phyloP scores from a whole-genome alignment of 129 eudicot species.

The Lonicera japonica region DNA sequence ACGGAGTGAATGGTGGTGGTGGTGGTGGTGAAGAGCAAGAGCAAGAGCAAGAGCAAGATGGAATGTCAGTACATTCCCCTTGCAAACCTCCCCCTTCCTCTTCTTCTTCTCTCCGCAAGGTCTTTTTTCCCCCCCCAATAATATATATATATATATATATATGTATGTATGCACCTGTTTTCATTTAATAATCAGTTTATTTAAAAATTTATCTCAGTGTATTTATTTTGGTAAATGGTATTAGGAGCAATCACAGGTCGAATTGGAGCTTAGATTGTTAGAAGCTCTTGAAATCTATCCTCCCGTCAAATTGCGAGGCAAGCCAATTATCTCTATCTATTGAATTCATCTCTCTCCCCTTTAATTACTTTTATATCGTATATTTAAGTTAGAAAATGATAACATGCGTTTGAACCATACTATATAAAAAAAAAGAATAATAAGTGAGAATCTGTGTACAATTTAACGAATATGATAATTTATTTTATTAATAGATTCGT shows the following conservation, averaged over 20 bases:
- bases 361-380: too few species aligned
- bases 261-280: conserved; percentile 73
- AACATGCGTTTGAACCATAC: too few species aligned
- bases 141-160: neutral
- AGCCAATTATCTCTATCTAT: too few species aligned
- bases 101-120: conserved; percentile 79
- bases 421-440: too few species aligned
- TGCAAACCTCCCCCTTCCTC: conserved; percentile 74
- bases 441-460: too few species aligned
- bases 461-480: too few species aligned
- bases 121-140: conserved; percentile 8
- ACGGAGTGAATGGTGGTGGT: conserved; percentile 31
- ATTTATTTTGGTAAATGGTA: too few species aligned
- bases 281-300: conserved; percentile 94
- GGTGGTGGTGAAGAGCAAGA: conserved; percentile 69
- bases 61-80: conserved; percentile 90
- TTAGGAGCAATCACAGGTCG: conserved; percentile 79
- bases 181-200: neutral
- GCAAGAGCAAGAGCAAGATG: conserved; percentile 77
- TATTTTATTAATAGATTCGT: too few species aligned
- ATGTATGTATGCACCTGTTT: neutral
- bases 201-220: neutral
- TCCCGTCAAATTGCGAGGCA: conserved; percentile 74
- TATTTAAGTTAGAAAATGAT: too few species aligned
- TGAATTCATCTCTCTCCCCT: too few species aligned